Evolutionary conservation across 192 early-diverging fungal genomes (phyloP).

Genomic region (Rhizophagus sp.): DNA sequence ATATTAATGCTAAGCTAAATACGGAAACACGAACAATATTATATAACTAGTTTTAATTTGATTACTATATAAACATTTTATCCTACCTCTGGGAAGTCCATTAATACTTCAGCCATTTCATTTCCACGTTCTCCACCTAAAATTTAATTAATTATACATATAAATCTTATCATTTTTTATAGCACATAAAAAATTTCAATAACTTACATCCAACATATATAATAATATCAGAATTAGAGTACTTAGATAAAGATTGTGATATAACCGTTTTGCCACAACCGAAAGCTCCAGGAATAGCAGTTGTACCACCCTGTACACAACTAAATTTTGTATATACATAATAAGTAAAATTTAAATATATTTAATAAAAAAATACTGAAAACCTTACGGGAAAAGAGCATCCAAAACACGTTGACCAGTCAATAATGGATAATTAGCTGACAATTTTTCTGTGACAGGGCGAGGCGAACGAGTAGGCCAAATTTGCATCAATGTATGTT

Average conservation of each 20-base stretch:
- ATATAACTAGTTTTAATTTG: neutral
- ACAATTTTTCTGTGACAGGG: conserved; percentile 91
- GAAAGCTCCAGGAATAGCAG: conserved; percentile 99
- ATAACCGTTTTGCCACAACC: conserved; percentile 99
- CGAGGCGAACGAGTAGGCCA: conserved; percentile 98
- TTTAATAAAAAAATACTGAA: neutral
- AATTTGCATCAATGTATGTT: conserved; percentile 95
- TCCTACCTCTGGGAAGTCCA: conserved; percentile 92
- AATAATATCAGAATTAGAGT: conserved; percentile 99
- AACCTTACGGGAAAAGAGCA: conserved; percentile 89
- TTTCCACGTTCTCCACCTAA: conserved; percentile 92
- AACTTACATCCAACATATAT: conserved; percentile 94
- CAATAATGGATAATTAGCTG: conserved; percentile 92
- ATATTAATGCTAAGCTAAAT: conserved; percentile 85
- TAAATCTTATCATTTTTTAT: neutral
- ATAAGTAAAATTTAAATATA: conserved; percentile 1
- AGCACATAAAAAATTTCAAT: conserved; percentile 21
- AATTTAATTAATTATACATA: neutral
- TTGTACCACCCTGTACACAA: conserved; percentile 99
- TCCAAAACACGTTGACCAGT: conserved; percentile 99
- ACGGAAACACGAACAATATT: neutral
- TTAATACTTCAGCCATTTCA: conserved; percentile 99
- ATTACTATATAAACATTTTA: neutral
- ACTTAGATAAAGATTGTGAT: conserved; percentile 98
- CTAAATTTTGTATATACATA: conserved; percentile 35